These are phyloP conservation scores for Epichloe scottii DNA, from an alignment of 2,329 filamentous ascomycete genomes.

Conservation along the genomic window DNA sequence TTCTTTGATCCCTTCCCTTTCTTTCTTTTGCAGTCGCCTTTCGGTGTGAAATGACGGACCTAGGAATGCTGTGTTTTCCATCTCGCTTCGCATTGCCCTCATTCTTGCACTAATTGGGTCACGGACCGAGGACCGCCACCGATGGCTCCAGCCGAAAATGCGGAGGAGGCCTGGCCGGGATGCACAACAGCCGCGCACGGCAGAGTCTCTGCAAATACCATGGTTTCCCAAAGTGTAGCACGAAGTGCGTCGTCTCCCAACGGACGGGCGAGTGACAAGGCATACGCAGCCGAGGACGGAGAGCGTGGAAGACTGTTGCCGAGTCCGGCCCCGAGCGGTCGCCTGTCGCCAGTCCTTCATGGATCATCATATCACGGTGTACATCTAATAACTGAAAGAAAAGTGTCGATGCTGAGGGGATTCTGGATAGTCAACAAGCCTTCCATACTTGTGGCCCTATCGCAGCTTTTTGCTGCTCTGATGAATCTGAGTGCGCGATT, in stretches of 20 bases:
- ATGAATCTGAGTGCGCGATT: constrained; percentile 78
- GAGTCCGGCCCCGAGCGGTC: constrained; percentile 12
- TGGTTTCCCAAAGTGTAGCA: background rate
- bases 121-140: background rate
- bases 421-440: constrained; percentile 59
- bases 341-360: constrained; percentile 9
- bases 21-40: background rate
- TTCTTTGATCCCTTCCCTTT: background rate
- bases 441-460: constrained; percentile 56
- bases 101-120: background rate
- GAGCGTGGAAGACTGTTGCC: constrained; percentile 8
- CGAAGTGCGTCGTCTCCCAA: constrained; percentile 1
- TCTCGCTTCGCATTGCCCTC: background rate
- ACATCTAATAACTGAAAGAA: background rate
- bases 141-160: background rate
- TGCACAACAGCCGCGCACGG: background rate
- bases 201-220: background rate
- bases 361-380: background rate
- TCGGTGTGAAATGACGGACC: background rate
- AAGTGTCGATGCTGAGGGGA: constrained; percentile 12
- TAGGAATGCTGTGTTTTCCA: background rate
- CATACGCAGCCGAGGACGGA: background rate
- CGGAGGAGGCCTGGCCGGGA: background rate
- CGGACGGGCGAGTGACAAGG: background rate
- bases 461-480: constrained; percentile 69